Base-by-base conservation (phyloP, 1,139 yeast species). In the Candida dubliniensis region DNA sequence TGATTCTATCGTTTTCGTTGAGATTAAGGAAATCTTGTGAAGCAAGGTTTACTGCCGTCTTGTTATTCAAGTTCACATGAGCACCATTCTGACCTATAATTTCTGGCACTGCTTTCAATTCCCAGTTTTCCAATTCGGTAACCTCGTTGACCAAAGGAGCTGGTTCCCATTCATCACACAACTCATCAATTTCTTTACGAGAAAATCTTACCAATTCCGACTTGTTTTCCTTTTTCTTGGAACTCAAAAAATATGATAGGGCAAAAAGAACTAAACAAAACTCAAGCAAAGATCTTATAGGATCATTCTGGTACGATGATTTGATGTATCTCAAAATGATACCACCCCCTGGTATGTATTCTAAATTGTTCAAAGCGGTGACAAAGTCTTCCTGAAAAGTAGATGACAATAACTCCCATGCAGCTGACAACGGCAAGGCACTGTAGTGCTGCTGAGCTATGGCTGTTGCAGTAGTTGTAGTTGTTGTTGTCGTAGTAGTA, bases 301-400 rank as follows among this genome's bases (percentile, higher is more conserved):
- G 99, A 64, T 93, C 99, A 66, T 93, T 81, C 61, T 89, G 91
- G 63, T 91, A 91, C 3, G 97, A 89, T n/a, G 90, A 84, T 54
- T 77, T 79, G 57, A 93, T 84, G 64, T 93, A 93, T 47, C 91
- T 75, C 40, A 87, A 71, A 14, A 89, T 65, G 45, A 86, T 79
- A 31, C 76, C 75, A 12, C 96, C 96, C 34, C 98, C 98, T 1
- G 99, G 99, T 24, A 88, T 49, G 35, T 58, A 61, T 35, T 66
- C 70, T 43, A 74, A 61, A 40, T 54, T 54, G 52, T 71, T 66
- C 47, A 74, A 59, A 51, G 71, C 70, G 33, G 57, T 60, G 12
- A 69, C 63, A 48, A 74, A 69, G 27, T 60, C 61, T 30, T 67
- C 67, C 11, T 70, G 60, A 36, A 74, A 60, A 3, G 70, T 60